Conservation (phyloP, 2,329 filamentous ascomycete genomes). For the Beauveria scarabaeidicola region DNA sequence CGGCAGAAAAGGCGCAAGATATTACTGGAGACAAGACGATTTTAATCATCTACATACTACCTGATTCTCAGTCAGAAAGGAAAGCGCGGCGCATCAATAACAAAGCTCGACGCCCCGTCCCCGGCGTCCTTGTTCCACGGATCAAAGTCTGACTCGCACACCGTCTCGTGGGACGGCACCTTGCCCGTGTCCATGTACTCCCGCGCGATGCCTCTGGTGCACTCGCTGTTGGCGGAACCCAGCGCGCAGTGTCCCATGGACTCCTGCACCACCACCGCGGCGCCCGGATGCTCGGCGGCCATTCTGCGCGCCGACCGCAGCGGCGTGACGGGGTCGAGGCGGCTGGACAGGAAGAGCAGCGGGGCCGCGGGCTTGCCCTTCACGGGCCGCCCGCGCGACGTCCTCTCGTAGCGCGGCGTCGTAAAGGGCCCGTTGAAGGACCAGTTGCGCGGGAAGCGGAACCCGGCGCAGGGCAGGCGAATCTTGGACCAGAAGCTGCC, state of each 20-base stretch:
- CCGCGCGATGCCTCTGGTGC: conserved; percentile 12
- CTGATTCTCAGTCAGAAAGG: neutral
- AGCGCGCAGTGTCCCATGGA: conserved; percentile 16
- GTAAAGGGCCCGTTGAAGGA: conserved; percentile 20
- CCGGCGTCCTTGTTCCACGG: neutral
- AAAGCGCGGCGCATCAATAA: neutral
- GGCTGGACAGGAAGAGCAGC: conserved; percentile 28
- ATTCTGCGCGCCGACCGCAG: conserved; percentile 24
- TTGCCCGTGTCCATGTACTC: conserved; percentile 16
- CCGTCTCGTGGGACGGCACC: conserved; percentile 13
- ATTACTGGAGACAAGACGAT: no score
- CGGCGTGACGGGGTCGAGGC: conserved; percentile 32
- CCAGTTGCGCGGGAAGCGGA: conserved; percentile 23
- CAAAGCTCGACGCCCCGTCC: neutral
- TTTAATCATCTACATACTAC: neutral
- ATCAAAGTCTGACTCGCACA: conserved; percentile 15
- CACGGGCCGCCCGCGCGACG: neutral
- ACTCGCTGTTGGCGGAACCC: conserved; percentile 4
- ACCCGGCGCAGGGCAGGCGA: conserved; percentile 24
- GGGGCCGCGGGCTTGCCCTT: conserved; percentile 24
- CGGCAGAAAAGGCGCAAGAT: no score
- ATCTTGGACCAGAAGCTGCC: conserved; percentile 17
- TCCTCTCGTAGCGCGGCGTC: conserved; percentile 12
- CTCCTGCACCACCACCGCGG: conserved; percentile 17
- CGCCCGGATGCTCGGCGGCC: conserved; percentile 16